Evolutionary conservation across 2,329 filamentous ascomycete species (phyloP), one percentile per base, ranked within the genome.

Genomic region (Trichoderma aggressivum): DNA sequence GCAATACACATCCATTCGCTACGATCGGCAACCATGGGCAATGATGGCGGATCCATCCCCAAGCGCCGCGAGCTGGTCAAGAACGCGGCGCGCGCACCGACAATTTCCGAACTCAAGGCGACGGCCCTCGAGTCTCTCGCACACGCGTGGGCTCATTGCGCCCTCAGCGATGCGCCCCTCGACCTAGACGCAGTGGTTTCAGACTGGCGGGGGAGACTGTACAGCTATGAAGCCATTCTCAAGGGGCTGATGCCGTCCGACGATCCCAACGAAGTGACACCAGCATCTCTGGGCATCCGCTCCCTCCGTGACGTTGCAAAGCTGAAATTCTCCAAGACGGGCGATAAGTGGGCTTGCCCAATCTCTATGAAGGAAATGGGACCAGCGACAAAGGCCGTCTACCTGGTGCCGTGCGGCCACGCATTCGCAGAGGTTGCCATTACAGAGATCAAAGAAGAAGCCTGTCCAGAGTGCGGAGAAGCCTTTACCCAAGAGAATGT

Each of bases 1-100:
- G 5, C 18, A 24, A 50, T 7, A 39, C 34, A 30, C 18, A 32
- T 56, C n/a, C n/a, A n/a, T n/a, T n/a, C 50, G 7, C 21, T 26
- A 43, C 50, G 24, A 28, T 14, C 4, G 53, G 28, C 34, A 71
- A 34, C 36, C 61, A 98, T 99, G 96, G 96, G 96, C 80, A 99
- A 99, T 84, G 96, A 99, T 81, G 96, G 96, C 76, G 96, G 96
- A 80, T 95, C 93, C 75, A 99, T 99, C 76, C 96, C 96, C 6
- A 98, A 92, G 74, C 93, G 97, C 36, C 92, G 94, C 78, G 97
- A 99, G 82, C 92, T 99, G 59, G 96, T 99, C 80, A 97, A 97
- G 82, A 92, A 95, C 81, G 94, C 94, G 32, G 94, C 94, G 55
- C 92, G 93, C 76, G 88, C 90, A 65, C 92, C 92, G 26, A 97